phyloP scores from a whole-genome alignment of 192 early-diverging fungal genomes.

The Anaeromyces robustus region DNA sequence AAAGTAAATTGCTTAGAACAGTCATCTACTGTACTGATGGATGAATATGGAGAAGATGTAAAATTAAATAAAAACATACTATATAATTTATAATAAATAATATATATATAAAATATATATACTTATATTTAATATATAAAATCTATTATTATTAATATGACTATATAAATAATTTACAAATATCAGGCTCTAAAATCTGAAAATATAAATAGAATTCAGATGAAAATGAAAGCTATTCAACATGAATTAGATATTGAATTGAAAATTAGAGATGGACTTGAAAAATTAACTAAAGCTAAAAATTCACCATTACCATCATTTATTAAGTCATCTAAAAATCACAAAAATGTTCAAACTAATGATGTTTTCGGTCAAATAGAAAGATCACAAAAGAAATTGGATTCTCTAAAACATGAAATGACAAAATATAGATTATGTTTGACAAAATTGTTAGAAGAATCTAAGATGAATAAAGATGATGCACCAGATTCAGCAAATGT shows the following conservation, averaged over 20 bases:
- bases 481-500: too few relatives aligned
- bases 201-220: slow-evolving; percentile 13
- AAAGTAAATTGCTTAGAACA: slow-evolving; percentile 15
- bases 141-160: too few relatives aligned
- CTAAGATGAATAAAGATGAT: background rate
- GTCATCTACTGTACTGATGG: slow-evolving; percentile 10
- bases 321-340: background rate
- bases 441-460: background rate
- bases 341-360: background rate
- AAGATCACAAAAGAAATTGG: slow-evolving; percentile 1
- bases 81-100: background rate
- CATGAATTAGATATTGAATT: slow-evolving; percentile 35
- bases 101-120: background rate
- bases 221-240: slow-evolving; percentile 32
- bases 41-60: slow-evolving; percentile 16
- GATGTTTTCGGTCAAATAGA: slow-evolving; percentile 1
- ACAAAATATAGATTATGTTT: slow-evolving; percentile 4
- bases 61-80: background rate
- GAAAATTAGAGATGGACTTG: slow-evolving; percentile 32
- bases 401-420: slow-evolving; percentile 5
- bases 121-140: background rate
- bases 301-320: background rate
- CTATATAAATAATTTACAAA: too few relatives aligned
- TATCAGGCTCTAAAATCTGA: slow-evolving; percentile 13
- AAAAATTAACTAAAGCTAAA: slow-evolving; percentile 21